Percentiles rank a stretch among this genome's conserved stretches.
Conservation (phyloP, 176 grass and related monocot species). For the Carex kokanica region DNA sequence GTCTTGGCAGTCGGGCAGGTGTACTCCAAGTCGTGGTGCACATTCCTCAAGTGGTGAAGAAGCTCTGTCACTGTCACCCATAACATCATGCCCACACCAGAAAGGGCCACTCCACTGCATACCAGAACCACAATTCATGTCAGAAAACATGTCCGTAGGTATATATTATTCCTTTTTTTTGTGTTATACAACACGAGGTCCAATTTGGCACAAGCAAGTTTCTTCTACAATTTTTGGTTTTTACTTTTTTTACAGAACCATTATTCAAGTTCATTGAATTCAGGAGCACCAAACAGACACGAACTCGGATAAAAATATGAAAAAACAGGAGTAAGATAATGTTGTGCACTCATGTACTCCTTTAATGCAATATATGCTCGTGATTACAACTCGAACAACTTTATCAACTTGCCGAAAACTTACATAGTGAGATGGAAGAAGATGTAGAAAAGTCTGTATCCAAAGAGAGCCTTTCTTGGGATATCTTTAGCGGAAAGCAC, state of each 20-base stretch:
- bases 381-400: neutral
- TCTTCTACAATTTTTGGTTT: neutral
- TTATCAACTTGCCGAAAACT: neutral
- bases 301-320: neutral
- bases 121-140: neutral
- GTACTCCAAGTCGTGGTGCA: slow-evolving; percentile 34
- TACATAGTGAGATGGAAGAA: slow-evolving; percentile 57
- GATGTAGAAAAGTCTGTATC: slow-evolving; percentile 32
- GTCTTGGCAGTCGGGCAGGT: slow-evolving; percentile 46
- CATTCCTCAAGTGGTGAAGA: slow-evolving; percentile 32
- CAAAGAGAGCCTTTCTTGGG: slow-evolving; percentile 33
- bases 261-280: neutral
- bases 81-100: slow-evolving; percentile 31
- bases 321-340: neutral
- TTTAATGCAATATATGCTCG: neutral
- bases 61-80: slow-evolving; percentile 49
- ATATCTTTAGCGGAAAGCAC: slow-evolving; percentile 55
- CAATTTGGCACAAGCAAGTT: neutral
- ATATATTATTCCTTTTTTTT: neutral
- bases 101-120: slow-evolving; percentile 32
- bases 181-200: neutral
- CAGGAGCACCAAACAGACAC: neutral
- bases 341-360: neutral
- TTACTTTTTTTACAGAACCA: neutral
- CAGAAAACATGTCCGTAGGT: neutral